phyloP scores from a whole-genome alignment of 352 stramenopile genomes.

The Phytophthora sp. region DNA sequence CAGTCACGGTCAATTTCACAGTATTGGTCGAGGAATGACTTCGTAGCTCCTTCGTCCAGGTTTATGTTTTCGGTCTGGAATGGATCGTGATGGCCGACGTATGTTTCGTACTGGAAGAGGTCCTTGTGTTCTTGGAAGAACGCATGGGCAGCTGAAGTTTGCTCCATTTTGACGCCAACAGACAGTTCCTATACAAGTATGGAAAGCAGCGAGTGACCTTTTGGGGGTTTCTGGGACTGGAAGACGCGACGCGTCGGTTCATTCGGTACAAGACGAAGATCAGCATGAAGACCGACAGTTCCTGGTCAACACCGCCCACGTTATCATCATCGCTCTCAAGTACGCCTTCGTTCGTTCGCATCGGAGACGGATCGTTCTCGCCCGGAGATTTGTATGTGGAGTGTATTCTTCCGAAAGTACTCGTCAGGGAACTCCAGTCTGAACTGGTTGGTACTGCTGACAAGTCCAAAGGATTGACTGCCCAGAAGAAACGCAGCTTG shows the following conservation, averaged over 20 bases:
- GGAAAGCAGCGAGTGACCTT: conserved; percentile 2
- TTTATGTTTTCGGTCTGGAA: conserved; percentile 20
- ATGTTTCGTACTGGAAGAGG: conserved; percentile 73
- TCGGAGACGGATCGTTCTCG: conserved; percentile 59
- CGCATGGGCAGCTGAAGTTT: conserved; percentile 15
- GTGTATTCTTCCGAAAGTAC: conserved; percentile 54
- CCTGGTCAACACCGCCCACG: conserved; percentile 22
- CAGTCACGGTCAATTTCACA: conserved; percentile 39
- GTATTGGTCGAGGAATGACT: conserved; percentile 63
- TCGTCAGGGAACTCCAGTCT: conserved; percentile 28
- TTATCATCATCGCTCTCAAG: conserved; percentile 34
- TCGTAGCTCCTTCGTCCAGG: conserved; percentile 2
- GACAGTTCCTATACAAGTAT: background rate
- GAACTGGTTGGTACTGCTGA: background rate
- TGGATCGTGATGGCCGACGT: conserved; percentile 39
- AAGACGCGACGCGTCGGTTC: conserved; percentile 20
- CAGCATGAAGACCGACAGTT: conserved; percentile 30
- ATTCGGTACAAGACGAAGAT: background rate
- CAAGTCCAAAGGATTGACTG: conserved; percentile 17
- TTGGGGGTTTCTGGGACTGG: conserved; percentile 7
- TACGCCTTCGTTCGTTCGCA: conserved; percentile 50
- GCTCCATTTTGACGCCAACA: conserved; percentile 15
- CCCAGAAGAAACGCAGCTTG: conserved; percentile 24
- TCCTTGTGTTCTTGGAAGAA: conserved; percentile 73
- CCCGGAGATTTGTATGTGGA: conserved; percentile 66